phyloP scores from a whole-genome alignment of 192 early-diverging fungal genomes.

The Entomortierella chlamydospora region DNA sequence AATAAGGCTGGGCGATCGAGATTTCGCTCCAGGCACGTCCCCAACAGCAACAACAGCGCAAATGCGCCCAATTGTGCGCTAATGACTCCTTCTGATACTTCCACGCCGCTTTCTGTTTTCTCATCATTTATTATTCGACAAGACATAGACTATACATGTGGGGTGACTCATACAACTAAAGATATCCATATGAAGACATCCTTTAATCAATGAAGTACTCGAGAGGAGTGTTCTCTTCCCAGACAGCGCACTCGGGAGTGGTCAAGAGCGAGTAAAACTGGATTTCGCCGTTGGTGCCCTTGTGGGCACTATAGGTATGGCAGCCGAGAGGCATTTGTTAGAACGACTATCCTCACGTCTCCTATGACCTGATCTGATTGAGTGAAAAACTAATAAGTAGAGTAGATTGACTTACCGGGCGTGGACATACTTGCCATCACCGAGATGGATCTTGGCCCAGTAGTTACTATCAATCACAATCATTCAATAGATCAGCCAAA shows the following conservation, averaged over 20 bases:
- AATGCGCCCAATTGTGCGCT: too few relatives aligned
- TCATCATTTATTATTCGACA: too few relatives aligned
- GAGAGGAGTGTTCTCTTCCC: conserved; percentile 60
- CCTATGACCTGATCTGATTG: too few relatives aligned
- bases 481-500: background rate
- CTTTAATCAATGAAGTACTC: conserved; percentile 65
- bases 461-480: conserved; percentile 45
- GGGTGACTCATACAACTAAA: background rate
- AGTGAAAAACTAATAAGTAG: too few relatives aligned
- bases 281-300: conserved; percentile 52
- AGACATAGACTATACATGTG: too few relatives aligned
- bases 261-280: conserved; percentile 62
- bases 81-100: too few relatives aligned
- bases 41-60: too few relatives aligned
- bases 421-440: conserved; percentile 63
- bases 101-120: too few relatives aligned
- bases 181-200: background rate
- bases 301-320: conserved; percentile 49
- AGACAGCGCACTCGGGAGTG: conserved; percentile 64
- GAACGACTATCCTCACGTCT: too few relatives aligned
- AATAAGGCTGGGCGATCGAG: background rate
- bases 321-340: background rate
- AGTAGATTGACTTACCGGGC: conserved; percentile 52
- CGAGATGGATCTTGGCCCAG: conserved; percentile 68
- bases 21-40: too few relatives aligned